phyloP scores from a whole-genome alignment of 2,329 filamentous ascomycete species.

The Curvularia spicifera region DNA sequence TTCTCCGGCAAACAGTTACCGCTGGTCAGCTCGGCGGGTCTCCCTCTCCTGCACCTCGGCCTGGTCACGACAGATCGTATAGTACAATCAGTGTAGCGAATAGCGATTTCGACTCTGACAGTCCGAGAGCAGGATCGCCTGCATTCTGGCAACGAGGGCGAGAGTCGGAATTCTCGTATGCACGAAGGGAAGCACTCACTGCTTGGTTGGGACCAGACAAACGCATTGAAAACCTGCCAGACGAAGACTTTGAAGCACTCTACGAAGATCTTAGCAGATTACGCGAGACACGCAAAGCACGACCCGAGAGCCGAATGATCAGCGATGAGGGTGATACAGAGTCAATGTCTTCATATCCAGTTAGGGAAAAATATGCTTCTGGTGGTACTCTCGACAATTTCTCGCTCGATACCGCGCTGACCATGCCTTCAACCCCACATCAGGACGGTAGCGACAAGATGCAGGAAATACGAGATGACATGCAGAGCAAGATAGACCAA shows the following conservation, averaged over 20 bases:
- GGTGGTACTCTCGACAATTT: slow-evolving; percentile 95
- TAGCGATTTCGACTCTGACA: slow-evolving; percentile 75
- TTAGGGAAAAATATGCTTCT: slow-evolving; percentile 94
- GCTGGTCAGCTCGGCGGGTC: slow-evolving; percentile 68
- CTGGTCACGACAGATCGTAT: slow-evolving; percentile 73
- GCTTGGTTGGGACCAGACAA: slow-evolving; percentile 90
- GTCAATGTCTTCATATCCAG: slow-evolving; percentile 83
- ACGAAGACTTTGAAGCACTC: slow-evolving; percentile 90
- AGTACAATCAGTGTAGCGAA: slow-evolving; percentile 72
- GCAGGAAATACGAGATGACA: slow-evolving; percentile 76
- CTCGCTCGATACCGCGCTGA: slow-evolving; percentile 90
- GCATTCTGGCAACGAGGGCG: slow-evolving; percentile 69
- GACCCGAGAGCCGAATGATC: slow-evolving; percentile 61
- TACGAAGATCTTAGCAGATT: slow-evolving; percentile 94
- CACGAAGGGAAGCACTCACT: slow-evolving; percentile 88
- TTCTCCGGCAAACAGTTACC: slow-evolving; percentile 81
- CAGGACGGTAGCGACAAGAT: slow-evolving; percentile 79
- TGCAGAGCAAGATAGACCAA: slow-evolving; percentile 81
- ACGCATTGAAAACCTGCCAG: slow-evolving; percentile 85
- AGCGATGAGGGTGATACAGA: slow-evolving; percentile 81
- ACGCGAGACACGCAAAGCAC: slow-evolving; percentile 79
- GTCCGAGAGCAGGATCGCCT: slow-evolving; percentile 80
- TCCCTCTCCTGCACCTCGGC: slow-evolving; percentile 67
- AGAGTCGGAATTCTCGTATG: slow-evolving; percentile 94
- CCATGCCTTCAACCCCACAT: slow-evolving; percentile 90